Evolutionary conservation across 768 basidiomycete species (phyloP).

Genomic region (Coprinopsis cinerea): DNA sequence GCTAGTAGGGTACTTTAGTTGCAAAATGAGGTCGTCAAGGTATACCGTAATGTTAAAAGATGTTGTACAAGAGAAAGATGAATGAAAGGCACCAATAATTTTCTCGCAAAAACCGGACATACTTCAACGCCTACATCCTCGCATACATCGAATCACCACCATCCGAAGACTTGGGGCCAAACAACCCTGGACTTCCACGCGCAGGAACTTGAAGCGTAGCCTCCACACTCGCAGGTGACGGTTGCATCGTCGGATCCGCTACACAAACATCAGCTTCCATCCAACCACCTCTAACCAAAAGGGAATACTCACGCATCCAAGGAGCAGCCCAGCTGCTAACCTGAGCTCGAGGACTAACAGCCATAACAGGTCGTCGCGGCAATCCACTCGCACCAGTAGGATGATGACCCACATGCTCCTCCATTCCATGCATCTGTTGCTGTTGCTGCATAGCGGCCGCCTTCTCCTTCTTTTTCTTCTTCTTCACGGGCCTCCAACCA

Average conservation of each 20-base stretch:
- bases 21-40: no score
- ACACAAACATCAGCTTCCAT: constrained; percentile 2
- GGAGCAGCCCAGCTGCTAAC: constrained; percentile 48
- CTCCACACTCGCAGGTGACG: constrained; percentile 57
- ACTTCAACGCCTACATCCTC: neutral
- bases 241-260: constrained; percentile 55
- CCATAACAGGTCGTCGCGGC: constrained; percentile 14
- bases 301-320: constrained; percentile 55
- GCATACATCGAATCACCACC: constrained; percentile 5
- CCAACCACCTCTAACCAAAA: neutral
- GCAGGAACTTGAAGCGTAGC: constrained; percentile 59
- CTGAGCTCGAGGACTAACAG: constrained; percentile 32
- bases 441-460: constrained; percentile 8
- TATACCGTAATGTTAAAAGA: no score
- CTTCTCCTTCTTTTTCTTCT: constrained; percentile 51
- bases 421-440: neutral
- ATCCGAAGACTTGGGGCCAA: constrained; percentile 58
- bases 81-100: no score
- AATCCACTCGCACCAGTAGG: constrained; percentile 10
- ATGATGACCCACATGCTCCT: constrained; percentile 12
- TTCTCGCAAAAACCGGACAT: neutral
- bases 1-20: no score
- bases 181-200: constrained; percentile 58
- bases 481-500: constrained; percentile 55
- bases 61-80: no score